phyloP scores from a whole-genome alignment of 2,329 filamentous ascomycete genomes.

The Lecanicillium sp. region DNA sequence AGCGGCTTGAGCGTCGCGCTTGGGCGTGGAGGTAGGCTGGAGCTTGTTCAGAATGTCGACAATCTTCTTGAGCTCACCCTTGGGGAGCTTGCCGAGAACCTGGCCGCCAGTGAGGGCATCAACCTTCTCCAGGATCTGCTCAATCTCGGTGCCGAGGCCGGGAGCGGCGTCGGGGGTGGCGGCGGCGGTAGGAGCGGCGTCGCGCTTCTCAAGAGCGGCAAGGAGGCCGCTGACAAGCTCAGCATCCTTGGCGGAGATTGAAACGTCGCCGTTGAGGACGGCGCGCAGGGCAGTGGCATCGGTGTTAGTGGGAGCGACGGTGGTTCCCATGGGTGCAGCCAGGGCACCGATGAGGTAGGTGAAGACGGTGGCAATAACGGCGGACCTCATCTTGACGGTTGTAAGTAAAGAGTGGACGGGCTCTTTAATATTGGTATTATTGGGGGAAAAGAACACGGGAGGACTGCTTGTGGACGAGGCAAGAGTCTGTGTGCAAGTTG shows the following conservation, averaged over 20 bases:
- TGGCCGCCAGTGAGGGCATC: neutral
- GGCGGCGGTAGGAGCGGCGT: neutral
- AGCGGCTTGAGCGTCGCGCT: too few species aligned
- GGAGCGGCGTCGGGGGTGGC: neutral
- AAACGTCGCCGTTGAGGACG: neutral
- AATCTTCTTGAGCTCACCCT: too few species aligned
- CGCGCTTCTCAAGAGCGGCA: neutral
- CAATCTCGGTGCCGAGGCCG: too few species aligned
- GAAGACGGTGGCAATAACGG: neutral
- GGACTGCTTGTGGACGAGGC: neutral
- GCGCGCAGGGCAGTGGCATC: neutral
- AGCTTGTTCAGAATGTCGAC: too few species aligned
- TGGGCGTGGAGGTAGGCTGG: too few species aligned
- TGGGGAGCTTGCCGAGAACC: too few species aligned
- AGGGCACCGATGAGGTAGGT: neutral
- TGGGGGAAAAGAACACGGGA: neutral
- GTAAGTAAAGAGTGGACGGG: neutral
- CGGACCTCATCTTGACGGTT: slow-evolving; percentile 1
- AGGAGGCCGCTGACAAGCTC: neutral
- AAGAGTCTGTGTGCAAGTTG: neutral
- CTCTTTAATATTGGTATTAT: neutral
- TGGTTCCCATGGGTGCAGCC: neutral
- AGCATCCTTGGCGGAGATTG: neutral
- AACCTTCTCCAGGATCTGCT: too few species aligned
- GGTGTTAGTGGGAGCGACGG: too few species aligned